phyloP scores from a whole-genome alignment of 177 flowering plant species.

The Telopea speciosissima region DNA sequence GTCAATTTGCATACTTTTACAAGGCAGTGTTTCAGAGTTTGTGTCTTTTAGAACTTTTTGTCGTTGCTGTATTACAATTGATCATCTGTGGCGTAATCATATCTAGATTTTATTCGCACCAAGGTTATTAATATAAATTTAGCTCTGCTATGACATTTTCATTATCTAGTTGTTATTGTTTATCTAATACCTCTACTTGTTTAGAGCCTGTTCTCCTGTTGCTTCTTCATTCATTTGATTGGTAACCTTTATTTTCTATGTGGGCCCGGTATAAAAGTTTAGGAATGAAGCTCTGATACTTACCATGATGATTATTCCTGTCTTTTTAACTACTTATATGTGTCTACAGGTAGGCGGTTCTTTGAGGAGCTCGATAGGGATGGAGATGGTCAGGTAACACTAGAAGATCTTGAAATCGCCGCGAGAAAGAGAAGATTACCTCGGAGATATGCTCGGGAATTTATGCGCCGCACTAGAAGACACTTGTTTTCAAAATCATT shows the following conservation, averaged over 20 bases:
- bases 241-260: background rate
- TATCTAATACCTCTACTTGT: background rate
- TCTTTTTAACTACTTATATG: constrained; percentile 12
- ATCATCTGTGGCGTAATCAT: background rate
- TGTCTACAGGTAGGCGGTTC: constrained; percentile 72
- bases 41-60: background rate
- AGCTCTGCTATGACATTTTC: background rate
- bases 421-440: constrained; percentile 89
- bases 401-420: constrained; percentile 94
- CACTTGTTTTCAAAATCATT: constrained; percentile 67
- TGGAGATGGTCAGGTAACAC: constrained; percentile 90
- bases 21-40: background rate
- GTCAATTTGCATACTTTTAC: too few relatives aligned
- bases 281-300: background rate
- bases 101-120: background rate
- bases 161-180: background rate
- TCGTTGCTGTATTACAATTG: background rate
- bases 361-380: constrained; percentile 97
- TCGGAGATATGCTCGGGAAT: constrained; percentile 79
- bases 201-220: background rate
- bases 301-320: background rate
- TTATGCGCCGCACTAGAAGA: constrained; percentile 74
- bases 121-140: too few relatives aligned
- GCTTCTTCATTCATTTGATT: background rate
- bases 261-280: background rate